Evolutionary conservation across 2,329 filamentous ascomycete species (phyloP).

Genomic region (Aureobasidium pullulans): DNA sequence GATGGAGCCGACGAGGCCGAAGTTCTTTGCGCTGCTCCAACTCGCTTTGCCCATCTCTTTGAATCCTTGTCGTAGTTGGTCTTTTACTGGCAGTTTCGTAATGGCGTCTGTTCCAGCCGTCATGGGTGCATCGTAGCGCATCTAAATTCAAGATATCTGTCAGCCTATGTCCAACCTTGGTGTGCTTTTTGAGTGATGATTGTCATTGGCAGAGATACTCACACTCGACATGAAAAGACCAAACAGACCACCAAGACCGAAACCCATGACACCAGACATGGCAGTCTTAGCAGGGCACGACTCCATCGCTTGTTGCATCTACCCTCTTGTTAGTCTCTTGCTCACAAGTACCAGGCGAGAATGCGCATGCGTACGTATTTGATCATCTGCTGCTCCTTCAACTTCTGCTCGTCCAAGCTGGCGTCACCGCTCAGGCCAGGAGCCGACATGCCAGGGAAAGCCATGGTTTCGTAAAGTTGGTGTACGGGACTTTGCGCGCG

Average conservation of each 20-base stretch:
- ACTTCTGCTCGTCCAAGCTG: constrained; percentile 24
- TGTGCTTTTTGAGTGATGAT: not conserved
- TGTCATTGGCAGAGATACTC: constrained; percentile 32
- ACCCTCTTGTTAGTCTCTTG: not conserved
- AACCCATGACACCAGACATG: constrained; percentile 88
- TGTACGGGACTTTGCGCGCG: not conserved
- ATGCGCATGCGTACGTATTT: constrained; percentile 32
- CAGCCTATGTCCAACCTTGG: not conserved
- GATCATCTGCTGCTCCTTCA: constrained; percentile 42
- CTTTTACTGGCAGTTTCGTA: constrained; percentile 63
- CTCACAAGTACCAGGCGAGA: not conserved
- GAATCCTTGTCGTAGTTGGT: constrained; percentile 80
- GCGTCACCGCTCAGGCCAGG: constrained; percentile 16
- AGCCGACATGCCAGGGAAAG: constrained; percentile 14
- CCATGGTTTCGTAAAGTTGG: not conserved
- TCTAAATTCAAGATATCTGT: constrained; percentile 45
- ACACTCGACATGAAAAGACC: constrained; percentile 97
- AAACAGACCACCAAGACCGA: constrained; percentile 87
- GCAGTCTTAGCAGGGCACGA: constrained; percentile 83
- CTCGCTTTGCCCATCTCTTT: constrained; percentile 89
- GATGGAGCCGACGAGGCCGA: constrained; percentile 84
- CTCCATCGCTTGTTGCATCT: constrained; percentile 85
- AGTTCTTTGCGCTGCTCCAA: constrained; percentile 82
- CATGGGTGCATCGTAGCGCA: constrained; percentile 95
- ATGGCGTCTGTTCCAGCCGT: constrained; percentile 45